phyloP scores from a whole-genome alignment of 176 grass and related monocot species.

The Oryza longistaminata region DNA sequence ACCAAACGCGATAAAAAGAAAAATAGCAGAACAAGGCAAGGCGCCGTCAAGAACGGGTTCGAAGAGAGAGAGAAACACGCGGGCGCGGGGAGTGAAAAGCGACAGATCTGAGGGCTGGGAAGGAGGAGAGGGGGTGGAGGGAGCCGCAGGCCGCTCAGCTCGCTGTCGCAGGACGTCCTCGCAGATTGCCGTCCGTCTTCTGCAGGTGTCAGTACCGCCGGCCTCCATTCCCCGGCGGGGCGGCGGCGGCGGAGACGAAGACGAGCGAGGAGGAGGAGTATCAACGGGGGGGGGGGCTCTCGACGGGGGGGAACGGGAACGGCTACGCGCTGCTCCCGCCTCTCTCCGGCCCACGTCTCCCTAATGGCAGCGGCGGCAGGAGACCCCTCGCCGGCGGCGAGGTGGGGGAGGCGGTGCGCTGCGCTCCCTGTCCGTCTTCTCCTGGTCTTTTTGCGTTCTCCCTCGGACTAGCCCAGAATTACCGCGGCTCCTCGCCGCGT shows the following conservation, averaged over 20 bases:
- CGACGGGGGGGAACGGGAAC: background rate
- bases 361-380: no score
- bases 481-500: no score
- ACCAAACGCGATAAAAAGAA: background rate
- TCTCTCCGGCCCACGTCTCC: no score
- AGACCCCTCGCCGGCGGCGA: no score
- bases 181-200: slow-evolving; percentile 78
- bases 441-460: no score
- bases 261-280: no score
- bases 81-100: slow-evolving; percentile 10
- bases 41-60: background rate
- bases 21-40: background rate
- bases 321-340: no score
- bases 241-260: background rate
- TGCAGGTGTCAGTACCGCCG: slow-evolving; percentile 71
- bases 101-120: slow-evolving; percentile 36
- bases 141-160: slow-evolving; percentile 46
- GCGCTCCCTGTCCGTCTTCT: no score
- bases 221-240: slow-evolving; percentile 42
- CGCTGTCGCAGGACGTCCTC: slow-evolving; percentile 68
- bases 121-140: background rate
- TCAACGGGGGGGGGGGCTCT: background rate
- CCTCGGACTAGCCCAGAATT: no score
- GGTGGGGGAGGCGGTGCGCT: no score
- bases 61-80: slow-evolving; percentile 38